phyloP scores from a whole-genome alignment of 805 yeast genomes.

The Priceomyces fermenticarens region DNA sequence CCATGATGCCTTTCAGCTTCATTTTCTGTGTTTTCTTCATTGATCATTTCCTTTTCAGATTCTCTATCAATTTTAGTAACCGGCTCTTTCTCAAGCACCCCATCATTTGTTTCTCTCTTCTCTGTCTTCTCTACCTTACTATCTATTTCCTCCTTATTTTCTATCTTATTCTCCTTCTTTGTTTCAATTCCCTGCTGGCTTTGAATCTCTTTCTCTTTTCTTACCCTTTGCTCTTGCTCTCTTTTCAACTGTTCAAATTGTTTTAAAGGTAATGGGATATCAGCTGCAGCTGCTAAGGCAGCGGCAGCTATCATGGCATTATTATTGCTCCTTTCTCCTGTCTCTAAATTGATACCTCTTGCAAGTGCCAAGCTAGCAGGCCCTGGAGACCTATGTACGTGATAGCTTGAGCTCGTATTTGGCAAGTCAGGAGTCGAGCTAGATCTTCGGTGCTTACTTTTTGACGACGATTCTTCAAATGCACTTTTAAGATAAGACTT shows the following conservation, averaged over 20 bases:
- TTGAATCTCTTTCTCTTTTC: slow-evolving; percentile 19
- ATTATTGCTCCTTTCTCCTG: slow-evolving; percentile 31
- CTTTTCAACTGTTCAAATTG: slow-evolving; percentile 2
- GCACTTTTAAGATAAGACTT: not conserved
- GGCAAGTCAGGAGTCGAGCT: slow-evolving; percentile 16
- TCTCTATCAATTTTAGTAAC: slow-evolving; percentile 23
- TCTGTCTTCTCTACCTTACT: slow-evolving; percentile 21
- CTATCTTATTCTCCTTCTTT: not conserved
- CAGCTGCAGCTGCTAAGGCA: slow-evolving; percentile 80
- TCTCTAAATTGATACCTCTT: slow-evolving; percentile 34
- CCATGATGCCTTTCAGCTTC: not conserved
- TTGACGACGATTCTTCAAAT: not conserved
- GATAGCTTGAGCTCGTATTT: slow-evolving; percentile 1
- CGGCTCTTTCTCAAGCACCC: not conserved
- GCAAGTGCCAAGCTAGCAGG: slow-evolving; percentile 44
- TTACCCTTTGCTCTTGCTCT: slow-evolving; percentile 7
- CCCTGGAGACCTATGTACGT: slow-evolving; percentile 33
- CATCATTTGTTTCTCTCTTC: slow-evolving; percentile 18
- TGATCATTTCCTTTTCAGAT: not conserved
- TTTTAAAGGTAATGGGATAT: slow-evolving; percentile 60
- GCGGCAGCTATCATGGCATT: slow-evolving; percentile 79
- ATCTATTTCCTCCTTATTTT: slow-evolving; percentile 8
- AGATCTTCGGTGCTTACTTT: slow-evolving; percentile 12
- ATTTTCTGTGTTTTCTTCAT: not conserved
- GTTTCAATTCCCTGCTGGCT: slow-evolving; percentile 21